phyloP scores from a whole-genome alignment of 345 rosid genomes.

The Rhizophora apiculata region DNA sequence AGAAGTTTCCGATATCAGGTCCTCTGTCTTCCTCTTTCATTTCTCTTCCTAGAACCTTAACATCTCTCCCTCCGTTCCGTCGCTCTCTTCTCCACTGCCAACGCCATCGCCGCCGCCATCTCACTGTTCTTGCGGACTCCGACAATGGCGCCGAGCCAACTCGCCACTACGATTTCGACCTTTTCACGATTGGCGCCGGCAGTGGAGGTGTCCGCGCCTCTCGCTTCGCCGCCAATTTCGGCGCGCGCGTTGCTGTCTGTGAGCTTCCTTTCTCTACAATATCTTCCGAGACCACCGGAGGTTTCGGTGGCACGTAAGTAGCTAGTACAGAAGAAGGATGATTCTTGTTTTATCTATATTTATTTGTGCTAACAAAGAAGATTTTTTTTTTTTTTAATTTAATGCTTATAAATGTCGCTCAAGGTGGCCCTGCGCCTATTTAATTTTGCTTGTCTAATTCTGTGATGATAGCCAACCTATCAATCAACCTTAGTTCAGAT shows the following conservation, averaged over 20 bases:
- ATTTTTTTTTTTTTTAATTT: too few species aligned
- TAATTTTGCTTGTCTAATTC: too few species aligned
- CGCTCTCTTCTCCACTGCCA: constrained; percentile 17
- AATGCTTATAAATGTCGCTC: too few species aligned
- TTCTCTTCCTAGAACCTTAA: constrained; percentile 37
- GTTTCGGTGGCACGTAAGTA: constrained; percentile 97
- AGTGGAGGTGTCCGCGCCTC: constrained; percentile 98
- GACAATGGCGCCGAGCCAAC: constrained; percentile 58
- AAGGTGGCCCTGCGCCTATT: too few species aligned
- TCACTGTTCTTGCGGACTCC: constrained; percentile 45
- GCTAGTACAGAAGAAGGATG: neutral
- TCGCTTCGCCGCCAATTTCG: constrained; percentile 82
- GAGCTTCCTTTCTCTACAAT: constrained; percentile 92
- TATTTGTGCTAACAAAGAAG: too few species aligned
- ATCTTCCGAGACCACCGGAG: constrained; percentile 88
- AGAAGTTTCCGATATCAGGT: too few species aligned
- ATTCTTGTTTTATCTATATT: too few species aligned
- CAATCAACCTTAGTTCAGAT: too few species aligned
- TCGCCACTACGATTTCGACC: constrained; percentile 77
- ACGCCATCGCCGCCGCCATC: constrained; percentile 33
- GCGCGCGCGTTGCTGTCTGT: constrained; percentile 92
- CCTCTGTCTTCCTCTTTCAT: constrained; percentile 15
- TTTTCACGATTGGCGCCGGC: constrained; percentile 94
- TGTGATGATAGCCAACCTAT: too few species aligned
- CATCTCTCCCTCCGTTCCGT: constrained; percentile 19